phyloP scores from a whole-genome alignment of 495 filamentous ascomycete genomes.

The Copromyces sp. region DNA sequence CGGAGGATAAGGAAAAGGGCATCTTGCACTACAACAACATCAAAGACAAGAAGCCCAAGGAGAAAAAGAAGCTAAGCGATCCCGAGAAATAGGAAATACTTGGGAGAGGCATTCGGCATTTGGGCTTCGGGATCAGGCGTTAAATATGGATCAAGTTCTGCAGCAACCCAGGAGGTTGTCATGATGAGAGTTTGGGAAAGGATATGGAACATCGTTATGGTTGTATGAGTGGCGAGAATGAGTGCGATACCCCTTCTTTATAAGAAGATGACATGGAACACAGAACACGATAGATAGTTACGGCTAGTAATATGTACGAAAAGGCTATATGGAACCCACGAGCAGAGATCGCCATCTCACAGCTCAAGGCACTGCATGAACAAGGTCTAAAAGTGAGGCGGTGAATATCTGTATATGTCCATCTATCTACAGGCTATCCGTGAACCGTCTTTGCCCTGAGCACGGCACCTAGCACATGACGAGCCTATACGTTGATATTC shows the following conservation, averaged over 20 bases:
- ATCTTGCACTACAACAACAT: slow-evolving; percentile 45
- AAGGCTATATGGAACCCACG: not conserved
- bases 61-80: slow-evolving; percentile 21
- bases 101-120: not conserved
- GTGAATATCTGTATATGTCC: not conserved
- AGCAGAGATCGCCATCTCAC: not conserved
- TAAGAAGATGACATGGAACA: not conserved
- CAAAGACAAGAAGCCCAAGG: slow-evolving; percentile 40
- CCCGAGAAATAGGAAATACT: slow-evolving; percentile 4
- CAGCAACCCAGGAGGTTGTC: not conserved
- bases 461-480: not conserved
- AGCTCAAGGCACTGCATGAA: not conserved
- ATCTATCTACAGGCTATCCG: not conserved
- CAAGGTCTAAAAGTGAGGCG: not conserved
- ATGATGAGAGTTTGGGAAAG: not conserved
- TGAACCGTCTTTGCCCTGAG: not conserved
- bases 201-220: not conserved
- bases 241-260: not conserved
- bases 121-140: not conserved
- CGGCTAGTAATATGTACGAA: not conserved
- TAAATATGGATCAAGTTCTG: not conserved
- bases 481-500: not conserved
- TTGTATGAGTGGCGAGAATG: not conserved
- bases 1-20: slow-evolving; percentile 37
- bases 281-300: not conserved